Base-by-base conservation (phyloP, 2,329 filamentous ascomycete species). In the Alternaria sp. region DNA sequence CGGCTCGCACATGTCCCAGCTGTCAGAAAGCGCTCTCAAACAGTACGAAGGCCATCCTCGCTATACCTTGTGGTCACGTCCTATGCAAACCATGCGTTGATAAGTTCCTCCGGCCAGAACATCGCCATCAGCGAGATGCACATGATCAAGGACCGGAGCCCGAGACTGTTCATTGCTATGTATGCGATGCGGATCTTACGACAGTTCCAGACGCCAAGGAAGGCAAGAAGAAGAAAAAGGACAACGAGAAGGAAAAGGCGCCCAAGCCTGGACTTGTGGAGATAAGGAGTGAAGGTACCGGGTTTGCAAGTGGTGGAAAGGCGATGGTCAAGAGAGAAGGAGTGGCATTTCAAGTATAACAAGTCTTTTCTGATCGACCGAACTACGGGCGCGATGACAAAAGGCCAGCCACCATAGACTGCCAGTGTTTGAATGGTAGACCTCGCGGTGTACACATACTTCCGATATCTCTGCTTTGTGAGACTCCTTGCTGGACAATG, bases 1-100 rank as follows among this genome's bases (percentile, higher is more conserved):
- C 80, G 1, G 75, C 81, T 6, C 79, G 87, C 40, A 86, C 91
- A 54, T 99, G 95, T 79, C 96, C 96, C 0, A 90, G 91, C 49
- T 99, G 95, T 81, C 89, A 91, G 69, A 97, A 96, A 80, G 86
- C 84, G 1, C 85, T 98, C 12, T 91, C 88, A 50, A 98, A 98
- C 76, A 87, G 91, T 4, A 91, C 92, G 4, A 92, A 91, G 76
- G 92, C 94, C 1, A 88, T 94, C 78, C 84, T 97, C 55, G 90
- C 92, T 2, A 94, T 93, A 77, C 92, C 92, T 0, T 99, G 95
- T 74, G 95, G 95, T 0, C 95, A 99, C 77, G 93, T 98, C 1
- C 81, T 97, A 21, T 99, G 95, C 80, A 90, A 91, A 72, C 90
- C 87, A 43, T 97, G 95, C 74, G 90, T 94, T 15, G 87, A 90